Base-by-base conservation (phyloP, 352 stramenopile genomes). In the Globisporangium camurandrum region DNA sequence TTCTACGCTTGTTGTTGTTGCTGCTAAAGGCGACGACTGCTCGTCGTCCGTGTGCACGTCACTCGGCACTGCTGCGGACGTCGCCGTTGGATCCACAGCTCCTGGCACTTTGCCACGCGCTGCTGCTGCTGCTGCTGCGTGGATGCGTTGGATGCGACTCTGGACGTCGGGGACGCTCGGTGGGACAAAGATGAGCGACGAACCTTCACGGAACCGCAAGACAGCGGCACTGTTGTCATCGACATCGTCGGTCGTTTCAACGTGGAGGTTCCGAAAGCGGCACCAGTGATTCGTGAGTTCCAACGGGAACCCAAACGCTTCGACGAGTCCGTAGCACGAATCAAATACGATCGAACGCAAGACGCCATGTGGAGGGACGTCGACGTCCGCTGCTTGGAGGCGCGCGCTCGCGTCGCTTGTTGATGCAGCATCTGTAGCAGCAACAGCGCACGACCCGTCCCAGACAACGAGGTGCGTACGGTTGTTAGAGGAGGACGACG, bases 151-250 rank as follows among this genome's bases (percentile, higher is more conserved):
- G 23, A 67, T 20, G 43, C 76, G 76, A 12, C 51, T 40, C 45
- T 78, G 64, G 9, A 91, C 72, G 19, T 87, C 75, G 19, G 56
- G 40, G 19, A 55, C 48, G 27, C 57, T 69, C 1, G 82, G 61
- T 1, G 76, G 71, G 37, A 88, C 51, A 46, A 91, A 52, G 28
- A 88, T 63, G 26, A 88, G 48, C 1, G 76, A 86, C 9, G 79
- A 78, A 3, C 82, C 74, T 46, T 91, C 79, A 8, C 71, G 71
- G 47, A 91, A 91, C 20, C 75, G 75, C 16, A 91, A 55, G 9
- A 59, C 33, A 37, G 31, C 48, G 47, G 66, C 54, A 19, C 39
- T 24, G 19, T 19, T 19, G 30, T 57, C 49, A 12, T 58, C 50
- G 7, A 49, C 56, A 26, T 73, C 64, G 24, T 70, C 61, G n/a